Conservation (phyloP, 345 rosid genomes). For the Combretum micranthum region DNA sequence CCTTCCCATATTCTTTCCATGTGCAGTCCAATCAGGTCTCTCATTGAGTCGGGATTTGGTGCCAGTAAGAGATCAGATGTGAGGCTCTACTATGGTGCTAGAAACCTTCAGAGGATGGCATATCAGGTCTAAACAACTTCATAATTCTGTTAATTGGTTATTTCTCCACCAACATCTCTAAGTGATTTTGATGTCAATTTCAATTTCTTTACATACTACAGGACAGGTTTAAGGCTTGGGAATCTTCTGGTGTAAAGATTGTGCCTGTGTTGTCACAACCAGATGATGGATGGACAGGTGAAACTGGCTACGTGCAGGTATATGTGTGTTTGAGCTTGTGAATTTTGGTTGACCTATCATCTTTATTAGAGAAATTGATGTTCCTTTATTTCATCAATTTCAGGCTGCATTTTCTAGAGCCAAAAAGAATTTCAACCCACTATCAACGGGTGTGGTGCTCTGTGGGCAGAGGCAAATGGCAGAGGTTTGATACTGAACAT, state of each 20-base stretch:
- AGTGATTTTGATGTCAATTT: slow-evolving; percentile 2
- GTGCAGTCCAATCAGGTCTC: slow-evolving; percentile 85
- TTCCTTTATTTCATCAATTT: slow-evolving; percentile 6
- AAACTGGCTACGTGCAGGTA: slow-evolving; percentile 94
- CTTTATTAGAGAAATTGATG: background rate
- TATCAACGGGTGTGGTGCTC: slow-evolving; percentile 65
- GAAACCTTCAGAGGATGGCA: slow-evolving; percentile 93
- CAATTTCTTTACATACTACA: slow-evolving; percentile 19
- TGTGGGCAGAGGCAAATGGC: slow-evolving; percentile 97
- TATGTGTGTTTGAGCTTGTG: background rate
- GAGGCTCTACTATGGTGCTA: slow-evolving; percentile 88
- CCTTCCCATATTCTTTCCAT: slow-evolving; percentile 4
- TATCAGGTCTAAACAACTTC: slow-evolving; percentile 61
- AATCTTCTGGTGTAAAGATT: slow-evolving; percentile 70
- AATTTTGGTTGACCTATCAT: background rate
- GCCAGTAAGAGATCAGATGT: slow-evolving; percentile 72
- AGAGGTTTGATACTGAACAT: slow-evolving; percentile 49
- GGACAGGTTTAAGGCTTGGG: slow-evolving; percentile 95
- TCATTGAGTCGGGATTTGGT: slow-evolving; percentile 77
- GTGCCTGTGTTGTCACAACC: slow-evolving; percentile 90
- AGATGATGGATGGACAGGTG: slow-evolving; percentile 72
- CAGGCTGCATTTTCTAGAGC: slow-evolving; percentile 90
- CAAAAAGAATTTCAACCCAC: slow-evolving; percentile 43
- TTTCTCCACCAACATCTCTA: background rate
- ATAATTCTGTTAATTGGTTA: background rate